Base-by-base conservation (phyloP, 2,329 filamentous ascomycete genomes). In the Arthroderma uncinatum region DNA sequence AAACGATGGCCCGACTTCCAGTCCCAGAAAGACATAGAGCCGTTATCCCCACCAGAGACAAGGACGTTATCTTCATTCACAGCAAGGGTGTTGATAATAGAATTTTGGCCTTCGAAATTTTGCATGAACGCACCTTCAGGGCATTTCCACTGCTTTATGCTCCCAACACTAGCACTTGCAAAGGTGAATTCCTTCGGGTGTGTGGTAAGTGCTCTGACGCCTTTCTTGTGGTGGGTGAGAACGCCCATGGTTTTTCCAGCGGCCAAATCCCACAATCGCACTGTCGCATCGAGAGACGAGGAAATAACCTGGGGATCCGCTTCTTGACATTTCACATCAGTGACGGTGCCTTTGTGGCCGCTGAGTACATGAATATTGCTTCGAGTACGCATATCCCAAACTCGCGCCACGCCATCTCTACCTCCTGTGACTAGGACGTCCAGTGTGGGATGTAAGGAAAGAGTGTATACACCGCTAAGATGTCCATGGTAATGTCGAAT, bases 71-170 rank as follows among this genome's bases (percentile, higher is more conserved):
- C 89, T 66, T 94, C 88, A 70, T 98, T 98, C 33, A 93, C 90
- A 44, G 89, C 82, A 48, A 98, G 76, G 0, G 90, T 90, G 73
- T 98, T 98, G 76, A 98, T 92, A 70, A 98, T 94, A 59, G 89
- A 83, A 67, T 96, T 96, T 68, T 97, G 92, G 3, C 92, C 92
- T 44, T 95, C 89, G 67, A 97, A 97, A 69, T 97, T 97, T 72
- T 96, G 91, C 93, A 98, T 98, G 70, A 98, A 97, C 14, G 89
- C 89, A 37, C 92, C 94, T 69, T 96, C 90, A 1, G 94, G 94
- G 64, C 91, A 97, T 71, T 97, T 96, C 92, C 93, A 98, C 74
- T 98, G 93, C 78, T 98, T 98, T 74, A 98, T 96, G 69, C 87
- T 91, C 23, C 87, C 87, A 0, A 92, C 91, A 66, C 89, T 95